These are phyloP conservation scores for Magnaporthiopsis poae DNA, from an alignment of 2,329 filamentous ascomycete species.

Conservation along the genomic window DNA sequence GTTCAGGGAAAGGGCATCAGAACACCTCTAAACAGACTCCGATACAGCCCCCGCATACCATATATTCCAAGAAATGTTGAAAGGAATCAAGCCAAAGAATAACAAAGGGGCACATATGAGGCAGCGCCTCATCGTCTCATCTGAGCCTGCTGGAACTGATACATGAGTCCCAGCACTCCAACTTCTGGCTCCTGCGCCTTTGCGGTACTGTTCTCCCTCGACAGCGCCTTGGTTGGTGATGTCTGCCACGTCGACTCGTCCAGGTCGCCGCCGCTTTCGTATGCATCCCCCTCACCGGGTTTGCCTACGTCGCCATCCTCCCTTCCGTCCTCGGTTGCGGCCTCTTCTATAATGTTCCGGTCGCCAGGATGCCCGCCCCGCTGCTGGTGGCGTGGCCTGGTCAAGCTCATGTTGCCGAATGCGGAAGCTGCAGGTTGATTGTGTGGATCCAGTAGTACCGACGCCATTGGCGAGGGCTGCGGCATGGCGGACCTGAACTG, in stretches of 20 bases:
- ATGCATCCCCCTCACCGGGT: constrained; percentile 51
- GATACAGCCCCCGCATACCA: too few relatives aligned
- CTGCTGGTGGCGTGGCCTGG: constrained; percentile 32
- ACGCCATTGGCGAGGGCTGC: constrained; percentile 58
- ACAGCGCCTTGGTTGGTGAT: constrained; percentile 40
- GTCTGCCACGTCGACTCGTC: constrained; percentile 54
- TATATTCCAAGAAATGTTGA: background rate
- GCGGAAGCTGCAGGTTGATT: constrained; percentile 54
- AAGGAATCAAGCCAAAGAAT: background rate
- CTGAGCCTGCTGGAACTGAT: constrained; percentile 49
- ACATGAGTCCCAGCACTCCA: constrained; percentile 48
- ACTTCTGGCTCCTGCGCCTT: constrained; percentile 38
- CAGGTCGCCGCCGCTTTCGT: constrained; percentile 39
- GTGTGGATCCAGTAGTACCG: constrained; percentile 64
- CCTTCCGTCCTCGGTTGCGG: constrained; percentile 34
- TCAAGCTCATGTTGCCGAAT: constrained; percentile 34
- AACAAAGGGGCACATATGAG: background rate
- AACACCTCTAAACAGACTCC: background rate
- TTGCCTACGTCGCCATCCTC: constrained; percentile 26
- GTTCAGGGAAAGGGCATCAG: background rate
- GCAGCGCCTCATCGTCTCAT: constrained; percentile 18
- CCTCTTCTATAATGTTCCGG: constrained; percentile 46
- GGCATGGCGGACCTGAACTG: constrained; percentile 33
- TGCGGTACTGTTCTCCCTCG: constrained; percentile 41
- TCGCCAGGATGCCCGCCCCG: constrained; percentile 37